These are phyloP conservation scores for Zymoseptoria tritici DNA, from an alignment of 2,329 filamentous ascomycete genomes.

Conservation along the genomic window DNA sequence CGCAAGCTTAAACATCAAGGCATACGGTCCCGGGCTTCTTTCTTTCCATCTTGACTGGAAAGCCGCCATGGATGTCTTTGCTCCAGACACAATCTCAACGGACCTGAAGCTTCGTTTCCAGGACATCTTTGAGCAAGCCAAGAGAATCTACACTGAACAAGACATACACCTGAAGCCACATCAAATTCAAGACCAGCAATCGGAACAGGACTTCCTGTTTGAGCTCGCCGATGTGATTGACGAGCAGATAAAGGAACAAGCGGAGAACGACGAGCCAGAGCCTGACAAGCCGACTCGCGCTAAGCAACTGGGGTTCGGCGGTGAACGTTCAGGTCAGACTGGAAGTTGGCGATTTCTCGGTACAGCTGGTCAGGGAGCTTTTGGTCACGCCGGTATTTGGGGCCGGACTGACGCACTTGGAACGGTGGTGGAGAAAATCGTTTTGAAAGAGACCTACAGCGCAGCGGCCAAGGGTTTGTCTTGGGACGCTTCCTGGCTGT, in stretches of 20 bases:
- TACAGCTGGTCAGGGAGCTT: neutral
- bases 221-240: neutral
- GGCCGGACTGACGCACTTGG: neutral
- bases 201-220: neutral
- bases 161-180: neutral
- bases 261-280: neutral
- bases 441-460: slow-evolving; percentile 4
- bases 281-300: neutral
- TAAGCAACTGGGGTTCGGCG: neutral
- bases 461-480: neutral
- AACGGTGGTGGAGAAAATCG: neutral
- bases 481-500: neutral
- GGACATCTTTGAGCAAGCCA: neutral
- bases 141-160: neutral
- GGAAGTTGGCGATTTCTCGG: neutral
- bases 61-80: neutral
- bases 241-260: neutral
- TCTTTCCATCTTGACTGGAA: neutral
- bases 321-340: neutral
- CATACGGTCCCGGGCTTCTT: neutral
- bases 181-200: neutral
- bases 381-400: slow-evolving; percentile 2
- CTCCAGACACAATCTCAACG: neutral
- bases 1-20: neutral
- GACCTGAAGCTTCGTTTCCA: neutral